These are phyloP conservation scores for Marasmius tenuissimus DNA, from an alignment of 1,284 basidiomycete species.

Conservation along the genomic window DNA sequence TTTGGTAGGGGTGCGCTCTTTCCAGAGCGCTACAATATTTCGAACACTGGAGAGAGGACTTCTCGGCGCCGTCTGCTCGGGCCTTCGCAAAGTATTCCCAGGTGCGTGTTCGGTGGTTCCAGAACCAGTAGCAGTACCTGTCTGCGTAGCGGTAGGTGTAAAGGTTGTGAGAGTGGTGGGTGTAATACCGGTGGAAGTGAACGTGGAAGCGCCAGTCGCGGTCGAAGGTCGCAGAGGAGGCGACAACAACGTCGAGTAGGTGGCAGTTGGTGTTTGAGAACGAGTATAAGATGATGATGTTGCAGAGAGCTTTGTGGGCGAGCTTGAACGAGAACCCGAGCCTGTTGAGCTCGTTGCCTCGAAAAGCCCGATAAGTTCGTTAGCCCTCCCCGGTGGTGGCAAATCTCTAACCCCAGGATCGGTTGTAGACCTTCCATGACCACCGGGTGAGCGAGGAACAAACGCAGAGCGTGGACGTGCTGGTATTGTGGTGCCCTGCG, in stretches of 20 bases:
- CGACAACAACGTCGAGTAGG: slow-evolving; percentile 35
- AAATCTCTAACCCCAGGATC: slow-evolving; percentile 43
- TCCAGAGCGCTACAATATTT: slow-evolving; percentile 81
- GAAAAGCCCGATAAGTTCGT: slow-evolving; percentile 73
- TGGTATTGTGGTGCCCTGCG: slow-evolving; percentile 8
- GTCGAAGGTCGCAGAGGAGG: slow-evolving; percentile 26
- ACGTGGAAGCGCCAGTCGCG: slow-evolving; percentile 15
- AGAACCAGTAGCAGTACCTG: slow-evolving; percentile 33
- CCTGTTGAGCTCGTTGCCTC: slow-evolving; percentile 49
- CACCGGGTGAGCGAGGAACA: slow-evolving; percentile 24
- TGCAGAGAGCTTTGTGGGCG: slow-evolving; percentile 12
- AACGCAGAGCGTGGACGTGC: slow-evolving; percentile 40
- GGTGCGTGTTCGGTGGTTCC: slow-evolving; percentile 22
- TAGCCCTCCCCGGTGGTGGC: slow-evolving; percentile 59
- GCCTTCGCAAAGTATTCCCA: slow-evolving; percentile 45
- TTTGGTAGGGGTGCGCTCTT: slow-evolving; percentile 55
- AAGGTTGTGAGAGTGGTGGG: slow-evolving; percentile 12
- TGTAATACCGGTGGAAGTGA: slow-evolving; percentile 13
- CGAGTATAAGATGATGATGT: slow-evolving; percentile 12
- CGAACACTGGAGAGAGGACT: slow-evolving; percentile 72
- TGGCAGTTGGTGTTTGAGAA: slow-evolving; percentile 14
- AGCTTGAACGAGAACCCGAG: slow-evolving; percentile 28
- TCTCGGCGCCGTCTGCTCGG: slow-evolving; percentile 54
- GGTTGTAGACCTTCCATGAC: slow-evolving; percentile 42
- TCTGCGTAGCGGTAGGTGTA: slow-evolving; percentile 21